Evolutionary conservation across 176 grass and related monocot genomes (phyloP), one percentile per base, ranked within the genome.

Genomic region (Pontederia crassipes): DNA sequence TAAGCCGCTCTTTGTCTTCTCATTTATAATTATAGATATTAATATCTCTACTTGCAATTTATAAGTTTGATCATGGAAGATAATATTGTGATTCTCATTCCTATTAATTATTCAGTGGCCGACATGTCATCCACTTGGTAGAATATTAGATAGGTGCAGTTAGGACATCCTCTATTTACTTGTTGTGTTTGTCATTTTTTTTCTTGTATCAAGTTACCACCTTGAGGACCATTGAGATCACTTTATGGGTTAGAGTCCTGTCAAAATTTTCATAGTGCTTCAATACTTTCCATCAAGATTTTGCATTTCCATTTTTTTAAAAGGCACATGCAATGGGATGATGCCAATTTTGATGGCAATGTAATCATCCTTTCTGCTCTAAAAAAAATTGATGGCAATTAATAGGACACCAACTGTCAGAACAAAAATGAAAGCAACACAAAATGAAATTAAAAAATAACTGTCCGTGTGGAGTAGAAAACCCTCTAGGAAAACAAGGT

Each of bases 301-400:
- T 10, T 9, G 69, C 7, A 49, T 50, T 72, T 46, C 32, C 32
- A 40, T 1, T 45, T 59, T 46, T 24, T 84, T 69, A 78, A 94
- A 84, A 40, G 87, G 48, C 63, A 11, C 57, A 77, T 74, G 35
- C 74, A 82, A 50, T 62, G 79, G 67, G 81, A 84, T 72, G 15
- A 58, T 70, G 72, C 67, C 48, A 79, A 94, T 76, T 94, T 88
- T 49, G 84, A 24, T 24, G 20, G 20, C 20, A 24, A 24, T 24
- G 20, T 24, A 24, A 1, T 24, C 20, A 24, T 24, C 20, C 20
- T 24, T 24, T 24, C 0, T 24, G 20, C 20, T 24, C 20, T 24
- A 0, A 24, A 24, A 24, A 24, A 0, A 24, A 24, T 24, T 24
- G 20, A 24, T 24, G 20, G 20, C 20, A 24, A 24, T 24, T 24